Evolutionary conservation across 1,139 yeast genomes (phyloP).

Genomic region (Protomyces macrosporus): DNA sequence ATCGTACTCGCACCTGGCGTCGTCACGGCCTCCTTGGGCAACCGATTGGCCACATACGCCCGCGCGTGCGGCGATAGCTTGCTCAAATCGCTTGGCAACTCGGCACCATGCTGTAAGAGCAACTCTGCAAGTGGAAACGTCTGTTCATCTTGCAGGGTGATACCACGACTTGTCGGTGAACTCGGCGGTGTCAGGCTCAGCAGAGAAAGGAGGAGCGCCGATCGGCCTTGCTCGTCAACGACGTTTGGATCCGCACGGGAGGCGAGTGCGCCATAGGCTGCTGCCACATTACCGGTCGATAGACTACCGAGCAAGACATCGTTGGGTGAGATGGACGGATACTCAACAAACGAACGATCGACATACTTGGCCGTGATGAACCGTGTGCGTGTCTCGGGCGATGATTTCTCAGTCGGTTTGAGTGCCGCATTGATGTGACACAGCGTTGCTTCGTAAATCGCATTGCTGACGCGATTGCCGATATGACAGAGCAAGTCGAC

Average conservation of each 20-base stretch:
- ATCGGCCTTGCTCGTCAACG: conserved; percentile 8
- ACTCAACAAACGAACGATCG: conserved; percentile 40
- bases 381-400: conserved; percentile 27
- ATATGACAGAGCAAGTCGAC: conserved; percentile 54
- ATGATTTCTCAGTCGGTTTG: conserved; percentile 36
- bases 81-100: conserved; percentile 28
- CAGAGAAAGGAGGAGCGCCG: conserved; percentile 25
- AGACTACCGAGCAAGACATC: conserved; percentile 40
- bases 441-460: conserved; percentile 50
- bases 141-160: conserved; percentile 31
- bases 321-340: conserved; percentile 39
- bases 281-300: conserved; percentile 36
- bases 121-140: conserved; percentile 69
- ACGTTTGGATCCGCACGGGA: conserved; percentile 42
- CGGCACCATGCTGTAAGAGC: conserved; percentile 59
- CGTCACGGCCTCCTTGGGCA: background rate
- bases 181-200: conserved; percentile 21
- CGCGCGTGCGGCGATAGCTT: conserved; percentile 10
- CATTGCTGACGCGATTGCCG: conserved; percentile 61
- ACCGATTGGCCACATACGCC: background rate
- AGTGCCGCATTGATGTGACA: conserved; percentile 37
- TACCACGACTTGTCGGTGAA: conserved; percentile 17
- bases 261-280: conserved; percentile 41
- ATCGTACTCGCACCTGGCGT: background rate
- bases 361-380: conserved; percentile 44